Evolutionary conservation across 352 stramenopile species (phyloP), one percentile per base, ranked within the genome.

Genomic region (Phytophthora ramorum): DNA sequence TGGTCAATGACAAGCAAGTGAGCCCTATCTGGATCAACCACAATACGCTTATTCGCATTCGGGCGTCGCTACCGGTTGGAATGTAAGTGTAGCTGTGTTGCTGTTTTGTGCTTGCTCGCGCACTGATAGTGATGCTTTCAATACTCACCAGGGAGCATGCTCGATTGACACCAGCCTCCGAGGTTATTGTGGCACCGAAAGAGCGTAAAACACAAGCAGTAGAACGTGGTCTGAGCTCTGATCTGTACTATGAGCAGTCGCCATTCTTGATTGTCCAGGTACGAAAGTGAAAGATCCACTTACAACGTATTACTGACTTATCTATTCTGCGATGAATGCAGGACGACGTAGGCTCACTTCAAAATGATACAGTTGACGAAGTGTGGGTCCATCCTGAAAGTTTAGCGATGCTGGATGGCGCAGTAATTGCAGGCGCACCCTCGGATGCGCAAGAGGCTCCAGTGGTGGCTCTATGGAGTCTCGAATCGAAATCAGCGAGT

Each of bases 1-100:
- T 96, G 22, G 85, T 96, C 12, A 95, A 95, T 66, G 78, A 95
- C 60, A 90, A 90, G 55, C 89, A 93, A 76, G 76, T 93, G 56
- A 91, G 76, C 52, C 87, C 90, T 4, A 92, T 93, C 55, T 92
- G 83, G 78, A 76, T 95, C 50, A 89, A 93, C 37, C 78, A 91
- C 46, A 87, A 91, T 65, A 82, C 85, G 16, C 68, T 95, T 20
- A 90, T 95, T 52, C 85, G 81, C 38, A 75, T 95, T 28, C 71
- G 76, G 5, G 78, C 78, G 19, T 78, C 76, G 7, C 76, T 95
- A 1, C 76, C 84, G 6, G 58, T 79, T 40, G 84, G 86, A 69
- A 83, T 92, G 87, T 95, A 74, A 55, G 83, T 75, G 1, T 16
- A 50, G 8, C 17, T 41, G 34, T 26, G 45, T 8, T 16, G 20